These are phyloP conservation scores for Sapria himalayana DNA, from an alignment of 345 rosid species.

Conservation along the genomic window DNA sequence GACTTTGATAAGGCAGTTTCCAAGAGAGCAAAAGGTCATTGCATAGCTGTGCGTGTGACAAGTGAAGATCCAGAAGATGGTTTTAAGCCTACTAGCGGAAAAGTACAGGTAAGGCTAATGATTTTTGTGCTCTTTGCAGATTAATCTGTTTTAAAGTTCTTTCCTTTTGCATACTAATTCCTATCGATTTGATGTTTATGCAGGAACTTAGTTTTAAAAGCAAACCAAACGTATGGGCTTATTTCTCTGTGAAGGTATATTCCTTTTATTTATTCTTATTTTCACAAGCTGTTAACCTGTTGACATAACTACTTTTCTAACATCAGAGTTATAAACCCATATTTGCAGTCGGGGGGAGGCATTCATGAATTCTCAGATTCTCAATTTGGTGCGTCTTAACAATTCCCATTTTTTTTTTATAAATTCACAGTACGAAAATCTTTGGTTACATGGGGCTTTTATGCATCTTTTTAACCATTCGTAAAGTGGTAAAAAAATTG, in stretches of 20 bases:
- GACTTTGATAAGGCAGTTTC: constrained; percentile 91
- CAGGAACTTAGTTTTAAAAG: constrained; percentile 97
- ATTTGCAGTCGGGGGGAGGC: constrained; percentile 97
- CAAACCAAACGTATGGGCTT: constrained; percentile 99
- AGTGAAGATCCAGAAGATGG: constrained; percentile 99
- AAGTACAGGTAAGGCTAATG: constrained; percentile 62
- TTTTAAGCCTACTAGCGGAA: constrained; percentile 96
- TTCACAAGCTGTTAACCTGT: too few relatives aligned
- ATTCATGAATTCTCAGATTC: constrained; percentile 99
- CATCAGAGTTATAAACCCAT: constrained; percentile 6
- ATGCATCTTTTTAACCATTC: too few relatives aligned
- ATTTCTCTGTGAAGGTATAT: constrained; percentile 99
- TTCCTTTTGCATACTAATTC: too few relatives aligned
- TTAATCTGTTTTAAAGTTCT: too few relatives aligned
- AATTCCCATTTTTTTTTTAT: background rate
- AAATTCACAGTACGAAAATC: too few relatives aligned
- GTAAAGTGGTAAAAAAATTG: too few relatives aligned
- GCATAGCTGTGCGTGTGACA: constrained; percentile 97
- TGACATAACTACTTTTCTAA: too few relatives aligned
- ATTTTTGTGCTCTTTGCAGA: too few relatives aligned
- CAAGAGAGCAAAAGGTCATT: constrained; percentile 79
- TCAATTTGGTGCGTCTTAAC: constrained; percentile 67
- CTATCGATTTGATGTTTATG: too few relatives aligned
- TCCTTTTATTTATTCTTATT: too few relatives aligned
- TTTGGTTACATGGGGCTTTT: too few relatives aligned